Evolutionary conservation across 108 stramenopile species (phyloP).

Genomic region (Conticribra weissflogii): DNA sequence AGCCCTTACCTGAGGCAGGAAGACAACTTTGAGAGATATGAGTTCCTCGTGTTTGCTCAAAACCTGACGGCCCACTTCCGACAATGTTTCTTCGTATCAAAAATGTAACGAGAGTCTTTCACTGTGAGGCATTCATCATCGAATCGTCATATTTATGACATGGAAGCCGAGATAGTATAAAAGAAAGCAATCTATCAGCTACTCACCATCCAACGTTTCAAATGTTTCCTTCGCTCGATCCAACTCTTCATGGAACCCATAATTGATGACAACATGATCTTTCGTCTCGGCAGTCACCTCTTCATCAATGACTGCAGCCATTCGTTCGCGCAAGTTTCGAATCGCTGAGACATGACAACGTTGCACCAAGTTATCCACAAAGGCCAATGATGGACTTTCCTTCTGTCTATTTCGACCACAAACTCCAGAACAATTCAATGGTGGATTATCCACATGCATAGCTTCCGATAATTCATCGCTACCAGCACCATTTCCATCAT

Average conservation of each 20-base stretch:
- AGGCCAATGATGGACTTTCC: conserved; percentile 43
- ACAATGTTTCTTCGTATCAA: conserved; percentile 44
- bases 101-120: no score
- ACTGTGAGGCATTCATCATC: no score
- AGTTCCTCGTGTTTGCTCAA: conserved; percentile 64
- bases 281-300: conserved; percentile 65
- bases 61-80: conserved; percentile 57
- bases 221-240: conserved; percentile 81
- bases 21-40: conserved; percentile 77
- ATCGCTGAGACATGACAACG: conserved; percentile 55
- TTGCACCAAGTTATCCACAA: conserved; percentile 47
- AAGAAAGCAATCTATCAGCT: no score
- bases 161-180: no score
- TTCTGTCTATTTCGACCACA: no score
- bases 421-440: no score
- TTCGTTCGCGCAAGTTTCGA: conserved; percentile 59
- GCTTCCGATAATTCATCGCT: no score
- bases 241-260: conserved; percentile 84
- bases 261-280: conserved; percentile 64
- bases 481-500: conserved; percentile 3
- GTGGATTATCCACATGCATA: no score
- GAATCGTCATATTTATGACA: no score
- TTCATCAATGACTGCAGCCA: conserved; percentile 71
- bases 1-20: conserved; percentile 77
- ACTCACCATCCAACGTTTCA: conserved; percentile 64